Evolutionary conservation across 2,329 filamentous ascomycete genomes (phyloP).

Genomic region (Periglandula ipomoeae): DNA sequence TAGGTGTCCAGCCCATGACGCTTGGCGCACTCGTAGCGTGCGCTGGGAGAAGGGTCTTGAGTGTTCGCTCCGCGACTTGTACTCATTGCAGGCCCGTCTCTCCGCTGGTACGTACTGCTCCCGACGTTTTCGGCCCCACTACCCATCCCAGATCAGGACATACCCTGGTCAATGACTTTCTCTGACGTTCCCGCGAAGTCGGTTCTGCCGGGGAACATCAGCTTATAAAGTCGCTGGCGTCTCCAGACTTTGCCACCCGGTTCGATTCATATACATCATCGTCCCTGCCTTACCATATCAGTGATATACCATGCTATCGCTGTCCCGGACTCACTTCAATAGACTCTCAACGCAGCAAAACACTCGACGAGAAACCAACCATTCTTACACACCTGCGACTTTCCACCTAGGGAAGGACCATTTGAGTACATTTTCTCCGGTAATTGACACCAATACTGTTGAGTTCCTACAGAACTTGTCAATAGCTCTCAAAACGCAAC

Average conservation of each 20-base stretch:
- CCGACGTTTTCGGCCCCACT: background rate
- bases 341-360: background rate
- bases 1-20: background rate
- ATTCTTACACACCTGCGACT: background rate
- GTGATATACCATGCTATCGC: background rate
- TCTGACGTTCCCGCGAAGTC: slow-evolving; percentile 10
- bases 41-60: background rate
- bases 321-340: background rate
- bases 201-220: slow-evolving; percentile 4
- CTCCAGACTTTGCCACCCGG: slow-evolving; percentile 6
- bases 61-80: background rate
- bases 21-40: background rate
- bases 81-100: no score
- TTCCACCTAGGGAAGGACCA: background rate
- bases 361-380: background rate
- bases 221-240: slow-evolving; percentile 8
- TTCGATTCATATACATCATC: slow-evolving; percentile 1
- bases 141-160: slow-evolving; percentile 2
- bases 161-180: slow-evolving; percentile 8
- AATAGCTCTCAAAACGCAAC: background rate
- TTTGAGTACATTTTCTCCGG: background rate
- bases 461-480: background rate
- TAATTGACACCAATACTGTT: background rate
- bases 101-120: no score
- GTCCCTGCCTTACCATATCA: background rate